Percentiles rank a stretch among this genome's conserved stretches.
phyloP scores from a whole-genome alignment of 352 stramenopile species.

The Phytophthora pini region DNA sequence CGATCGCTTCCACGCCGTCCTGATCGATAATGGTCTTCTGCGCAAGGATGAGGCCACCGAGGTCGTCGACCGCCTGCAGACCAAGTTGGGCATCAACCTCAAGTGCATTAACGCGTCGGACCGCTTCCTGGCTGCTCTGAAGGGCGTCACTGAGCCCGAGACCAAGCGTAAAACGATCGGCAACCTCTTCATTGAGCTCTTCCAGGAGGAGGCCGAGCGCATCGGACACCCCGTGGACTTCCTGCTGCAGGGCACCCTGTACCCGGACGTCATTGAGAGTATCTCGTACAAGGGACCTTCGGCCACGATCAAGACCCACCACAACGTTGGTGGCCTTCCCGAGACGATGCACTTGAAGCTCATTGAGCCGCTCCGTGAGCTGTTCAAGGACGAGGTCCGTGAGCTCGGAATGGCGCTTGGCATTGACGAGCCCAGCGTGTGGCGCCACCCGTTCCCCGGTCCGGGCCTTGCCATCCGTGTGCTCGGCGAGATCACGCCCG shows the following conservation, averaged over 20 bases:
- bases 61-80: constrained; percentile 90
- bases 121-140: constrained; percentile 94
- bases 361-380: constrained; percentile 98
- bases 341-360: constrained; percentile 99
- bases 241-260: constrained; percentile 98
- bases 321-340: constrained; percentile 99
- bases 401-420: constrained; percentile 97
- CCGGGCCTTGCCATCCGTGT: constrained; percentile 98
- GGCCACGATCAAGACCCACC: constrained; percentile 99
- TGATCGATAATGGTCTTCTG: constrained; percentile 99
- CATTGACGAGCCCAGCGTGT: constrained; percentile 98
- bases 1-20: constrained; percentile 98
- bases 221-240: constrained; percentile 93
- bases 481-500: constrained; percentile 96
- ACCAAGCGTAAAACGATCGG: constrained; percentile 99
- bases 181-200: constrained; percentile 99
- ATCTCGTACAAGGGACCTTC: constrained; percentile 98
- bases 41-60: constrained; percentile 95
- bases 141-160: constrained; percentile 97
- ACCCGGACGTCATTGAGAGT: constrained; percentile 99
- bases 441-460: constrained; percentile 99
- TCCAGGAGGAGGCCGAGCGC: constrained; percentile 91
- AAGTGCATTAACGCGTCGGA: constrained; percentile 97
- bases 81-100: constrained; percentile 96
- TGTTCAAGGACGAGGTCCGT: constrained; percentile 99